Evolutionary conservation across 2,329 filamentous ascomycete genomes (phyloP).

Genomic region (Fusarium tjaetaba): DNA sequence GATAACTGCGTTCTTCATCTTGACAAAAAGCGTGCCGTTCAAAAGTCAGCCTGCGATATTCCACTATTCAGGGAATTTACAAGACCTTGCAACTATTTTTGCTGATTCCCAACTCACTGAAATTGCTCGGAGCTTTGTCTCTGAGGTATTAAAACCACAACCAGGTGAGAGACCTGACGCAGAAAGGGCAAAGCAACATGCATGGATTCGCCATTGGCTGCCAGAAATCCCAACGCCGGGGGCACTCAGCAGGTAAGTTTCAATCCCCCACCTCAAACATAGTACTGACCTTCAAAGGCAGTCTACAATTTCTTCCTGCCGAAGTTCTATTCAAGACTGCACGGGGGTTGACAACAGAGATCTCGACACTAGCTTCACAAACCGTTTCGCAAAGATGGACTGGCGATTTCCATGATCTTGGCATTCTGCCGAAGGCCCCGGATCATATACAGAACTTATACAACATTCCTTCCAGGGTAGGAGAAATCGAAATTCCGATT

Average conservation of each 20-base stretch:
- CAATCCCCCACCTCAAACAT: rapidly evolving
- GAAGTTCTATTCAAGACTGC: background rate
- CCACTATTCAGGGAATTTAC: no score
- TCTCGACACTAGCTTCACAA: background rate
- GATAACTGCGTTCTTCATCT: no score
- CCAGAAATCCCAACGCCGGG: background rate
- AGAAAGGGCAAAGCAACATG: background rate
- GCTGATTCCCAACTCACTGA: no score
- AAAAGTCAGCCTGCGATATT: no score
- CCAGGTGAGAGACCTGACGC: background rate
- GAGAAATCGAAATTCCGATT: background rate
- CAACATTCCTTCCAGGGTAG: background rate
- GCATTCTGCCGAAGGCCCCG: background rate
- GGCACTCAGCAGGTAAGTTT: background rate
- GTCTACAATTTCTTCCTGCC: background rate
- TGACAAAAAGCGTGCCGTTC: no score
- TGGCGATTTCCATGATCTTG: background rate
- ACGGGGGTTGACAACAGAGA: background rate
- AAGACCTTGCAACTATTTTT: no score
- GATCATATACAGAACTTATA: no score
- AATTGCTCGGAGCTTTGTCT: no score
- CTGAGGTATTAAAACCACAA: no score
- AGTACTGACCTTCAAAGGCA: background rate
- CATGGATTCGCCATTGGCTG: background rate
- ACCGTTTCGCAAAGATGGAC: background rate